Evolutionary conservation across 2,329 filamentous ascomycete species (phyloP).

Genomic region (Colletotrichum eremochloae): DNA sequence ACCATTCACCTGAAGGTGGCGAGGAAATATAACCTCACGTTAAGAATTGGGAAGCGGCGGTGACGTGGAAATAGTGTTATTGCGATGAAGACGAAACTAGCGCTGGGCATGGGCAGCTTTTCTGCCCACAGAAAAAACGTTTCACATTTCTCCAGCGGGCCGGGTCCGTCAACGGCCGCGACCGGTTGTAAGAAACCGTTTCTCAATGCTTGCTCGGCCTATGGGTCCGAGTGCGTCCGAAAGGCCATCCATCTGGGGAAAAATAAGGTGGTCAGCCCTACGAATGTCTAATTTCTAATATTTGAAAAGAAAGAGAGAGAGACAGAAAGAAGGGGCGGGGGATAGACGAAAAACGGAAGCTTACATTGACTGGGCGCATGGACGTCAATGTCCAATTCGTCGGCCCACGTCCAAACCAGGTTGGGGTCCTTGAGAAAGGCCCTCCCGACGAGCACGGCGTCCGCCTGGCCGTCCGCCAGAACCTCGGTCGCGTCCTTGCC

Average conservation of each 20-base stretch:
- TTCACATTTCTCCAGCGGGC: neutral
- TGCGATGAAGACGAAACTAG: neutral
- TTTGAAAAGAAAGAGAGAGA: neutral
- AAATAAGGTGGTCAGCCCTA: neutral
- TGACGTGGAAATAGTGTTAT: neutral
- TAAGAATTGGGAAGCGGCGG: too few species aligned
- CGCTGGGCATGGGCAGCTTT: neutral
- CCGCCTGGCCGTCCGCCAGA: constrained; percentile 58
- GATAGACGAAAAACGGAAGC: neutral
- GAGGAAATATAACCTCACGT: constrained; percentile 9
- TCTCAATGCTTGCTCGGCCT: constrained; percentile 39
- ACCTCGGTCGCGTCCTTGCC: constrained; percentile 61
- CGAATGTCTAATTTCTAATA: neutral
- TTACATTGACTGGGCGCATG: constrained; percentile 56
- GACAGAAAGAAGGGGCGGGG: neutral
- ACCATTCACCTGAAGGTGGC: constrained; percentile 3
- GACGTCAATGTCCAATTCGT: constrained; percentile 62
- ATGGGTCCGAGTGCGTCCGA: constrained; percentile 40
- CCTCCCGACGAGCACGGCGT: constrained; percentile 62
- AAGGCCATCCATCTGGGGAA: constrained; percentile 39
- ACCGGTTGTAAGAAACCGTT: neutral
- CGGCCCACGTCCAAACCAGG: constrained; percentile 65
- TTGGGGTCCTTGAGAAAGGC: constrained; percentile 69
- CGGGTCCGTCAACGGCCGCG: neutral
- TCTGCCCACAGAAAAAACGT: too few species aligned